Base-by-base conservation (phyloP, 1,139 yeast genomes). In the Candida pseudoviswanathii region DNA sequence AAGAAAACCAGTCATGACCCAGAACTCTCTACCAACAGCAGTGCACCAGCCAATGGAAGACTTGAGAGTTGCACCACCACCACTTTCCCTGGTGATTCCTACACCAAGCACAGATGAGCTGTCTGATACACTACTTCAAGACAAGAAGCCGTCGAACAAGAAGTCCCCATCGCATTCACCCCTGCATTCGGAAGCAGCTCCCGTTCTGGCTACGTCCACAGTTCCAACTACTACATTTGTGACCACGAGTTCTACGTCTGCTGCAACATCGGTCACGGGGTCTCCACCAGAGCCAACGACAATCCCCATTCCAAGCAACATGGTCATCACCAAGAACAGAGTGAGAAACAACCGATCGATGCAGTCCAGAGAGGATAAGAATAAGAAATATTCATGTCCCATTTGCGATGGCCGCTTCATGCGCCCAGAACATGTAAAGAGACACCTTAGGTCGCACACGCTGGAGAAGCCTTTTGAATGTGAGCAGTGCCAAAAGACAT, bases 341-440 rank as follows among this genome's bases (percentile, higher is more conserved):
- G 58, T 54, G 22, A 46, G 58, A 11, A 54, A 54, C 26, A 54
- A 54, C 33, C 39, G 58, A 32, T 48, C 53, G 3, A 48, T 49
- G 32, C 49, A 50, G 32, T 51, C 50, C 30, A 52, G 54, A 41
- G 46, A 41, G 16, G 84, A 79, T 58, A 86, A 86, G 46, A 85
- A 82, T 56, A 84, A 83, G 64, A 74, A 77, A 46, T 92, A 88
- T 67, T 78, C 78, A 57, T 91, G 97, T 71, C 86, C 88, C n/a
- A 74, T 90, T 53, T 85, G 96, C 60, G 81, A 80, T 47, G 80
- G 86, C 45, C 68, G 82, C 47, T 92, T 92, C 75, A 92, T 89
- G 64, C 78, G 98, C 53, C 92, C 95, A 33, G 97, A 94, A 62
- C 97, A 94, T 71, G 89, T 92, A 49, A 89, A 90, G 64, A 78